Evolutionary conservation across 179 eudicot genomes (phyloP).

Genomic region (Beta corolliflora): DNA sequence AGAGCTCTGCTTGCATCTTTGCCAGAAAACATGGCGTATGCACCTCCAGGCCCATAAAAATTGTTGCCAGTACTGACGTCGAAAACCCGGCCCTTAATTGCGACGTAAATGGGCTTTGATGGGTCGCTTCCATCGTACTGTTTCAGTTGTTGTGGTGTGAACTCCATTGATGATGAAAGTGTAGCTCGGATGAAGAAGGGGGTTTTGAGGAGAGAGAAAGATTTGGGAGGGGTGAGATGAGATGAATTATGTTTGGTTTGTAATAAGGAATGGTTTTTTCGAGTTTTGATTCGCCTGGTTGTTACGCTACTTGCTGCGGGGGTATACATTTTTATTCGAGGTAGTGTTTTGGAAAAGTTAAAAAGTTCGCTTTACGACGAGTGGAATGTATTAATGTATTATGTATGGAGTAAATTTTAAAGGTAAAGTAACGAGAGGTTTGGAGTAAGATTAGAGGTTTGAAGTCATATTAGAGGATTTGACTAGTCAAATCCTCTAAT

Average conservation of each 20-base stretch:
- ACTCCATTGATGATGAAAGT: conserved; percentile 46
- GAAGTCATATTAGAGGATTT: no score
- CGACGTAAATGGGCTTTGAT: conserved; percentile 79
- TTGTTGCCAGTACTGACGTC: conserved; percentile 68
- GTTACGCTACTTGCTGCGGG: not conserved
- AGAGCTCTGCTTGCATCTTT: conserved; percentile 94
- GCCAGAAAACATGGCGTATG: conserved; percentile 83
- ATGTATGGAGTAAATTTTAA: no score
- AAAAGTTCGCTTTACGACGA: no score
- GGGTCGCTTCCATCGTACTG: conserved; percentile 66
- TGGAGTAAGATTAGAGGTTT: no score
- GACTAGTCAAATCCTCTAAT: no score
- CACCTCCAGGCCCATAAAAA: conserved; percentile 90
- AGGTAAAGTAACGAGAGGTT: no score
- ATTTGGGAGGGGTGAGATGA: not conserved
- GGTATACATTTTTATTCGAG: not conserved
- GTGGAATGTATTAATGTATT: no score
- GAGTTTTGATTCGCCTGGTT: conserved; percentile 7
- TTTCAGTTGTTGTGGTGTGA: conserved; percentile 53
- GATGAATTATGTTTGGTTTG: not conserved
- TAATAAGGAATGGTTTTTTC: not conserved
- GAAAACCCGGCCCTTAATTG: conserved; percentile 67
- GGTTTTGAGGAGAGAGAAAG: not conserved
- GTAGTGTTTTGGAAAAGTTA: no score
- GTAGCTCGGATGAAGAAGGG: not conserved